Conservation (phyloP, 768 basidiomycete genomes). For the Nidularia pulvinata region DNA sequence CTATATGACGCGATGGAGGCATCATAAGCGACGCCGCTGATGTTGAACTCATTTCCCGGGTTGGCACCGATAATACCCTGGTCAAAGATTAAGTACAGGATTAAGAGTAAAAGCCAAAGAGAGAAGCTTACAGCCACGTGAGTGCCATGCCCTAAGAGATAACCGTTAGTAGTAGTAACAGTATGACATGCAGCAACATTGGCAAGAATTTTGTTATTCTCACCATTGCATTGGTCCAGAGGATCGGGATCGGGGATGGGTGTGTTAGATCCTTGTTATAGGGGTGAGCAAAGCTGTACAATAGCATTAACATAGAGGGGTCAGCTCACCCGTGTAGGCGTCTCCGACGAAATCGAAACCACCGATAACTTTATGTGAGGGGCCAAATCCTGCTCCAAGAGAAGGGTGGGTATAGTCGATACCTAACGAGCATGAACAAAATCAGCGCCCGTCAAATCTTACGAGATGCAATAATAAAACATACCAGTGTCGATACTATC, state of each 20-base stretch:
- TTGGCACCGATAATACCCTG: slow-evolving; percentile 64
- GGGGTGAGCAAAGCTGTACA: not conserved
- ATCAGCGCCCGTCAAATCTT: slow-evolving; percentile 33
- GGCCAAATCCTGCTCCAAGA: slow-evolving; percentile 54
- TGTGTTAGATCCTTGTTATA: slow-evolving; percentile 32
- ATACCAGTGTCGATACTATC: slow-evolving; percentile 48
- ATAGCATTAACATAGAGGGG: not conserved
- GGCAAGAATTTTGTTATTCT: slow-evolving; percentile 1
- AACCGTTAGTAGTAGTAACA: not conserved
- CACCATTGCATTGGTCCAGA: slow-evolving; percentile 47
- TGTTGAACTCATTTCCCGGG: slow-evolving; percentile 59
- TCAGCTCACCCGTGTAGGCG: slow-evolving; percentile 37
- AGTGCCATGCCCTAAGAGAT: slow-evolving; percentile 41
- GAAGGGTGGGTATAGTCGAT: slow-evolving; percentile 56
- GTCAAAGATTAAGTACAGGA: not conserved
- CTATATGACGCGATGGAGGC: slow-evolving; percentile 55
- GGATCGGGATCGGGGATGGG: slow-evolving; percentile 53
- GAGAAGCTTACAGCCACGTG: slow-evolving; percentile 46
- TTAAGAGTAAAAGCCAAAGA: not conserved
- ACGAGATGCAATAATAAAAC: slow-evolving; percentile 44
- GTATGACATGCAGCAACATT: not conserved
- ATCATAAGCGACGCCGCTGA: slow-evolving; percentile 69
- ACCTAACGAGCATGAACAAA: slow-evolving; percentile 11
- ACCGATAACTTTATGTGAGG: slow-evolving; percentile 50
- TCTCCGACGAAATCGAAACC: slow-evolving; percentile 64